Conservation (phyloP, 352 stramenopile species). For the Phytophthora citricola region DNA sequence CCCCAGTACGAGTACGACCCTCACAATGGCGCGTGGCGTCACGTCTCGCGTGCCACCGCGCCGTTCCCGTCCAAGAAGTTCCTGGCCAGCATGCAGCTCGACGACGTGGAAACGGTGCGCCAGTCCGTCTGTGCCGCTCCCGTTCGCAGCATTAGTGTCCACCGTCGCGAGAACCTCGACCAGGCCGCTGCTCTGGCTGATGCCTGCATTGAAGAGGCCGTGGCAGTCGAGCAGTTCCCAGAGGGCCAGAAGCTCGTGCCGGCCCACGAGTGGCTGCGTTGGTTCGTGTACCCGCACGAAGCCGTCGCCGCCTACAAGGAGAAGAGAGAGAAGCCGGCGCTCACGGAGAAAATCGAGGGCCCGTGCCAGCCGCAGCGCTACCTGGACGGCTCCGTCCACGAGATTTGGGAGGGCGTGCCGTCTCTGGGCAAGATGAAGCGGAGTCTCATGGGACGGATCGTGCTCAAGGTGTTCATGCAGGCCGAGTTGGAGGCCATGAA, state of each 20-base stretch:
- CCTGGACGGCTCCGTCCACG: slow-evolving; percentile 23
- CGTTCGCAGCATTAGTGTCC: slow-evolving; percentile 27
- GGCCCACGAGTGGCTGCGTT: slow-evolving; percentile 41
- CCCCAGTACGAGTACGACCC: slow-evolving; percentile 95
- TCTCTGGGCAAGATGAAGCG: slow-evolving; percentile 36
- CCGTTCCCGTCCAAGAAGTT: slow-evolving; percentile 33
- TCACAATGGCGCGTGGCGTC: slow-evolving; percentile 93
- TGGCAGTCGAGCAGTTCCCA: slow-evolving; percentile 8
- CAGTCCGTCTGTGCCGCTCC: slow-evolving; percentile 26
- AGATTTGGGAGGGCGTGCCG: slow-evolving; percentile 30
- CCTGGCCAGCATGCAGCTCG: slow-evolving; percentile 38
- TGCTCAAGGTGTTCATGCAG: slow-evolving; percentile 44
- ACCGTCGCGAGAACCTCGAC: slow-evolving; percentile 37
- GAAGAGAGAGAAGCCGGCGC: slow-evolving; percentile 24
- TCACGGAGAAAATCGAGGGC: slow-evolving; percentile 34
- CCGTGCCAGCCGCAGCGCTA: slow-evolving; percentile 45
- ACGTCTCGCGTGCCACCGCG: slow-evolving; percentile 42
- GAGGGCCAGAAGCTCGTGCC: slow-evolving; percentile 28
- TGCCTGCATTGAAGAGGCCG: slow-evolving; percentile 30
- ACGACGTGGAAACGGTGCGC: slow-evolving; percentile 29
- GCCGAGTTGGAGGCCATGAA: slow-evolving; percentile 38
- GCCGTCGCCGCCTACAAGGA: slow-evolving; percentile 34
- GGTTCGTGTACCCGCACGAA: slow-evolving; percentile 49
- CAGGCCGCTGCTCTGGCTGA: slow-evolving; percentile 32
- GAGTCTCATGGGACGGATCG: slow-evolving; percentile 28